Evolutionary conservation across 2,329 filamentous ascomycete species (phyloP).

Genomic region (Cordyceps farinosa): DNA sequence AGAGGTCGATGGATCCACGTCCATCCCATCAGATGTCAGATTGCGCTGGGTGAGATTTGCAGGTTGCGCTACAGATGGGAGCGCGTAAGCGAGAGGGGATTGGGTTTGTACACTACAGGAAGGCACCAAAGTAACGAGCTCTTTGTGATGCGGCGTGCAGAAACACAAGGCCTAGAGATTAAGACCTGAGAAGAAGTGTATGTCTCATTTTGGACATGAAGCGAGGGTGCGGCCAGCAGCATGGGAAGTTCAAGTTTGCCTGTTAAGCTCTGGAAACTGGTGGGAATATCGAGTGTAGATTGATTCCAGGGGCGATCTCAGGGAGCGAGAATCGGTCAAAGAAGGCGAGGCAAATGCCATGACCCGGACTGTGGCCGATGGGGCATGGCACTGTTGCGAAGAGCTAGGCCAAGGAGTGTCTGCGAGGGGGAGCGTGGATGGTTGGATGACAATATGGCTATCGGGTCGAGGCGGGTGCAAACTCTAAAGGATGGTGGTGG

Average conservation of each 20-base stretch:
- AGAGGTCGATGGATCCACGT: constrained; percentile 1
- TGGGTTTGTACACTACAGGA: background rate
- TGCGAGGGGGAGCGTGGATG: too few species aligned
- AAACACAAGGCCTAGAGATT: background rate
- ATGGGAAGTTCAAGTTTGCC: too few species aligned
- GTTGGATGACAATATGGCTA: background rate
- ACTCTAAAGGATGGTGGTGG: background rate
- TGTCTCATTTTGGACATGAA: background rate
- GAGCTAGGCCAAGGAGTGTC: too few species aligned
- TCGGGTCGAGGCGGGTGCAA: background rate
- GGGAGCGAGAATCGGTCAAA: background rate
- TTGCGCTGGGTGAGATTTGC: background rate
- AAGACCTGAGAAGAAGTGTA: background rate
- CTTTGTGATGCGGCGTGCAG: too few species aligned
- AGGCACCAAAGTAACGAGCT: background rate
- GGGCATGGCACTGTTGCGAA: background rate
- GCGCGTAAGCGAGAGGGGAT: background rate
- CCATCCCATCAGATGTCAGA: background rate
- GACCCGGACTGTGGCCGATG: background rate
- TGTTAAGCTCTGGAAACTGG: too few species aligned
- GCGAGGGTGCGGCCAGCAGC: too few species aligned
- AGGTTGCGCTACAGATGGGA: background rate
- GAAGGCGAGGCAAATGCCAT: background rate
- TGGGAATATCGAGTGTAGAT: too few species aligned
- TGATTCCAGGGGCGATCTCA: background rate